phyloP scores from a whole-genome alignment of 2,329 filamentous ascomycete species.

The Thermomyces lanuginosus region DNA sequence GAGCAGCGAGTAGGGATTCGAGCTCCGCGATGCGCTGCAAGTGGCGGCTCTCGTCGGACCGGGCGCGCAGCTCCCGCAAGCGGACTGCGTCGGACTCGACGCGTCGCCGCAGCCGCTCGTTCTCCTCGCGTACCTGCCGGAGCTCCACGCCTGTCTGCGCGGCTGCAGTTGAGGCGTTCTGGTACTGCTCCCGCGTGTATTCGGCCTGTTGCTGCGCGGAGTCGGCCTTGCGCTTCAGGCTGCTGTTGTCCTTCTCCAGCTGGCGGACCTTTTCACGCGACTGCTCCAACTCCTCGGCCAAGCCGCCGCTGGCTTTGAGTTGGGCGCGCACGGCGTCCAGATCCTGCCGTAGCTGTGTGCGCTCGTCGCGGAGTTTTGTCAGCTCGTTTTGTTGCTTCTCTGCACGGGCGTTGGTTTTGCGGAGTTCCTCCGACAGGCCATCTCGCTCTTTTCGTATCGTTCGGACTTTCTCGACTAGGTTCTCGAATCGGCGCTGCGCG shows the following conservation, averaged over 20 bases:
- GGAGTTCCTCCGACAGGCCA: conserved; percentile 14
- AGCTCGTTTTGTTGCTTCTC: conserved; percentile 24
- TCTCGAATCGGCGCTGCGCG: conserved; percentile 32
- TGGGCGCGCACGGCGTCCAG: conserved; percentile 24
- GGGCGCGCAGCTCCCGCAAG: conserved; percentile 23
- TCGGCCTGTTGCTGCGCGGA: conserved; percentile 29
- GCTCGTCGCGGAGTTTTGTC: conserved; percentile 25
- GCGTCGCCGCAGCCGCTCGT: conserved; percentile 21
- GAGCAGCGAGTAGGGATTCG: conserved; percentile 18
- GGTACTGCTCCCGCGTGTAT: conserved; percentile 32
- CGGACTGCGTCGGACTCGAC: conserved; percentile 21
- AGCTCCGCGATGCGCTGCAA: conserved; percentile 23
- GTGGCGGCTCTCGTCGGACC: conserved; percentile 19
- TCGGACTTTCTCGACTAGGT: conserved; percentile 21
- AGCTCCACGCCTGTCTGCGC: conserved; percentile 25
- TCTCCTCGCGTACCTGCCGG: conserved; percentile 22
- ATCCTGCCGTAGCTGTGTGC: conserved; percentile 20
- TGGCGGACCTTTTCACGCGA: conserved; percentile 25
- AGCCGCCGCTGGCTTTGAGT: conserved; percentile 24
- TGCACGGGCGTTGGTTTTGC: conserved; percentile 15
- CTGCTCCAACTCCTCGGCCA: conserved; percentile 25
- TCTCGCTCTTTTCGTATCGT: conserved; percentile 23
- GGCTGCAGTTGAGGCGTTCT: conserved; percentile 29
- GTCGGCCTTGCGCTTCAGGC: conserved; percentile 22
- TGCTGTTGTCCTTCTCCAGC: conserved; percentile 19